Evolutionary conservation across 2,329 filamentous ascomycete genomes (phyloP).

Genomic region (Colletotrichum eleusines): DNA sequence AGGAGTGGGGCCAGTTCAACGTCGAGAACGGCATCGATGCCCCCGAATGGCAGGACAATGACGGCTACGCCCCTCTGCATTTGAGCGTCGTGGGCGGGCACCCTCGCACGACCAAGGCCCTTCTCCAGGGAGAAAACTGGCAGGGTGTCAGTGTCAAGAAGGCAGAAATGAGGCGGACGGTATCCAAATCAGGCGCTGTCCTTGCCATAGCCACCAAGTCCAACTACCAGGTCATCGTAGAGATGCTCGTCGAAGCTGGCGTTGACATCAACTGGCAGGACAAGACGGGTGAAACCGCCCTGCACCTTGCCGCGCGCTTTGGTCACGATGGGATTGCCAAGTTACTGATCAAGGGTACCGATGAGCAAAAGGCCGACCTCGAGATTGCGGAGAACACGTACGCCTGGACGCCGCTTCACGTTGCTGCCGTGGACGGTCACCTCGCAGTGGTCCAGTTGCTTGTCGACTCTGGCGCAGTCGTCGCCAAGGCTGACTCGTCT

Average conservation of each 20-base stretch:
- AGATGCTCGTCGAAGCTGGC: constrained; percentile 87
- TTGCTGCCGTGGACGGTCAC: constrained; percentile 91
- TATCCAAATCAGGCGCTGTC: constrained; percentile 88
- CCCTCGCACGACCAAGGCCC: constrained; percentile 82
- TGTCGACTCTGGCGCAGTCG: constrained; percentile 80
- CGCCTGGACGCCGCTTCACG: constrained; percentile 94
- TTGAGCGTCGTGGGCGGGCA: constrained; percentile 93
- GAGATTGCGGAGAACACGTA: constrained; percentile 87
- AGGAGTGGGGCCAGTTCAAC: constrained; percentile 88
- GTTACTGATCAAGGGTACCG: constrained; percentile 78
- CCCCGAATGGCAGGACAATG: constrained; percentile 88
- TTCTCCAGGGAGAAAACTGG: constrained; percentile 86
- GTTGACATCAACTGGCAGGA: constrained; percentile 96
- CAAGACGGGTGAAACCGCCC: constrained; percentile 87
- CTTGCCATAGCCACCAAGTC: constrained; percentile 89
- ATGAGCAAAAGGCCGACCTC: constrained; percentile 78
- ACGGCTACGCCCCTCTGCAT: constrained; percentile 92
- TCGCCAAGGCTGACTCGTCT: constrained; percentile 82
- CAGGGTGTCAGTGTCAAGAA: constrained; percentile 72
- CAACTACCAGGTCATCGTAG: constrained; percentile 86
- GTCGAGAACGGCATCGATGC: constrained; percentile 89
- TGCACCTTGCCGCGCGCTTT: constrained; percentile 92
- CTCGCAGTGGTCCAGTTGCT: constrained; percentile 80
- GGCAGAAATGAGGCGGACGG: constrained; percentile 73
- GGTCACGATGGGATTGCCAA: constrained; percentile 85